Conservation (phyloP, 148 eudicot species). For the Camellia japonica region DNA sequence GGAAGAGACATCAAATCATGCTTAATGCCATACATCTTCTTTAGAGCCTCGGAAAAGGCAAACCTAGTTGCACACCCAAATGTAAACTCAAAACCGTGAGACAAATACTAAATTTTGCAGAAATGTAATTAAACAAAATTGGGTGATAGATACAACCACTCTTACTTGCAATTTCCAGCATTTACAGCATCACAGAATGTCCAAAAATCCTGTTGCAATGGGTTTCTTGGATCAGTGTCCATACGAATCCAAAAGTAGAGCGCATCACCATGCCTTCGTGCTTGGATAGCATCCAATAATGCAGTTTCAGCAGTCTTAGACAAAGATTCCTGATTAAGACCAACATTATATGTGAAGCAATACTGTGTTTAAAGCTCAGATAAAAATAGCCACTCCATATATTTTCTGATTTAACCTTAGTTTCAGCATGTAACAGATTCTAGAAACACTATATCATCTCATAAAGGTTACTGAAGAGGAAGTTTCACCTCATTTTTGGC, state of each 20-base stretch:
- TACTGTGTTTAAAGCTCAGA: background rate
- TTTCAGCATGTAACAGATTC: background rate
- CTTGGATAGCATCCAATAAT: slow-evolving; percentile 59
- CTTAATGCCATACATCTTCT: slow-evolving; percentile 71
- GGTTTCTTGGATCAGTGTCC: slow-evolving; percentile 79
- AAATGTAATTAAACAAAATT: background rate
- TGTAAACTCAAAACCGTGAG: background rate
- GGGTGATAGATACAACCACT: background rate
- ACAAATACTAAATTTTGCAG: background rate
- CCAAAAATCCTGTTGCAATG: slow-evolving; percentile 78
- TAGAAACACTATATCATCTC: background rate
- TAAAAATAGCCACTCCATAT: background rate
- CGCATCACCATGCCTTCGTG: slow-evolving; percentile 66
- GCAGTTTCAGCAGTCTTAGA: slow-evolving; percentile 67
- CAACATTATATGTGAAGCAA: slow-evolving; percentile 12
- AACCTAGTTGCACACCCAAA: slow-evolving; percentile 30
- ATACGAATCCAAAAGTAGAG: slow-evolving; percentile 86
- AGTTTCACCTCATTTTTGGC: background rate
- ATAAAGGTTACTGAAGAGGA: background rate
- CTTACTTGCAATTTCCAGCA: slow-evolving; percentile 95
- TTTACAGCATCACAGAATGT: slow-evolving; percentile 91
- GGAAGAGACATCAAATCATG: slow-evolving; percentile 51
- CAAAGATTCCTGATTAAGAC: slow-evolving; percentile 55
- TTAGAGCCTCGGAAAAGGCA: slow-evolving; percentile 74
- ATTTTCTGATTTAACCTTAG: background rate